A percentile compares a stretch with the other conserved stretches of the same genome.
phyloP scores from a whole-genome alignment of 2,329 filamentous ascomycete genomes.

The Trichoderma breve region DNA sequence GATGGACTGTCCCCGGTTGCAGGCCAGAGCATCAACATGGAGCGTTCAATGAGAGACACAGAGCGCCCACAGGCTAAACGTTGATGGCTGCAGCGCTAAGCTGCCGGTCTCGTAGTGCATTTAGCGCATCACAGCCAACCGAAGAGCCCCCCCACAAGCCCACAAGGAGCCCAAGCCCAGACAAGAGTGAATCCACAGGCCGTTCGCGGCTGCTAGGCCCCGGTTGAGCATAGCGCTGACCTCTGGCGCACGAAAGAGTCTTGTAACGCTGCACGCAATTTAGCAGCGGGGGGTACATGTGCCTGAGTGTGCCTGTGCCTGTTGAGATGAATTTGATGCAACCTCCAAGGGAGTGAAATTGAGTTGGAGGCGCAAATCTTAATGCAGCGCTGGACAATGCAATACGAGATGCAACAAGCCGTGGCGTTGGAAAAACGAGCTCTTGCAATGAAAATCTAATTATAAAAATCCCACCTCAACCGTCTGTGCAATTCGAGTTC shows the following conservation, averaged over 20 bases:
- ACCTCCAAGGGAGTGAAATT: background rate
- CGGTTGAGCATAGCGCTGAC: slow-evolving; percentile 17
- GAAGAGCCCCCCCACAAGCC: background rate
- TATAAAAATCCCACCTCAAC: background rate
- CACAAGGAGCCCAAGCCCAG: background rate
- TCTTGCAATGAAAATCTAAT: background rate
- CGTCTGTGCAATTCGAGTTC: background rate
- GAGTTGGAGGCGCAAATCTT: background rate
- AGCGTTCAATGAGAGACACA: background rate
- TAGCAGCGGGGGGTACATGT: background rate
- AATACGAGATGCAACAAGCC: background rate
- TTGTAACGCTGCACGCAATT: slow-evolving; percentile 1
- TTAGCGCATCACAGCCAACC: slow-evolving; percentile 18
- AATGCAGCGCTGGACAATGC: background rate
- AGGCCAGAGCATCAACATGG: background rate
- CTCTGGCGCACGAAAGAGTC: background rate
- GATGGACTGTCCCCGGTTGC: background rate
- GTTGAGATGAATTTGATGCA: background rate
- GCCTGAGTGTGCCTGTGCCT: background rate
- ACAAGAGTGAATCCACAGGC: slow-evolving; percentile 9
- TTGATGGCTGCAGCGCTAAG: slow-evolving; percentile 18
- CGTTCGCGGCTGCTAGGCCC: slow-evolving; percentile 12
- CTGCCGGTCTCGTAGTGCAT: background rate
- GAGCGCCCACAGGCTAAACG: slow-evolving; percentile 2
- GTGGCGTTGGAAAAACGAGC: background rate